phyloP scores from a whole-genome alignment of 2,329 filamentous ascomycete species.

The Trichophyton verrucosum region DNA sequence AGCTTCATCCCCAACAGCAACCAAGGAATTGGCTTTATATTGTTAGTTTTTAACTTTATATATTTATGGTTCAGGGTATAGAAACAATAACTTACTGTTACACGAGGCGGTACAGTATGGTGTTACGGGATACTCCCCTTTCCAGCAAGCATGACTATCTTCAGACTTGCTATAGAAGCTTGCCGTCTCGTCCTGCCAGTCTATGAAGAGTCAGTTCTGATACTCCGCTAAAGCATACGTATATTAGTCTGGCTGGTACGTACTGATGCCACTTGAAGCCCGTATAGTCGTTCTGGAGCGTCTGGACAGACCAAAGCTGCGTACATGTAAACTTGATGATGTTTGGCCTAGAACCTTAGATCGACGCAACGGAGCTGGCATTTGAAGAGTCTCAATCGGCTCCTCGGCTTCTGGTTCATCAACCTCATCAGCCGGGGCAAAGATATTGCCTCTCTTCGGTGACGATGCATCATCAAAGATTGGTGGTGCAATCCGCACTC shows the following conservation, averaged over 20 bases:
- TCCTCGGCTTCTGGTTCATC: neutral
- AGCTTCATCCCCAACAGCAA: conserved; percentile 59
- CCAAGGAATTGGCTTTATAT: conserved; percentile 46
- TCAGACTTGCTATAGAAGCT: conserved; percentile 47
- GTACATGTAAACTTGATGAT: conserved; percentile 29
- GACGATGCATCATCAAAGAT: conserved; percentile 19
- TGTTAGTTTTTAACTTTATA: conserved; percentile 14
- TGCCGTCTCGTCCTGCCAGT: conserved; percentile 48
- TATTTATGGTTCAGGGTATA: neutral
- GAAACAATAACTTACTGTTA: conserved; percentile 41
- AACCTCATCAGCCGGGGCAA: conserved; percentile 4
- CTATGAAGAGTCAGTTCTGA: conserved; percentile 19
- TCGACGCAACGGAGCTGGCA: conserved; percentile 24
- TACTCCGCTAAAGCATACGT: conserved; percentile 4
- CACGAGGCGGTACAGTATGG: conserved; percentile 56
- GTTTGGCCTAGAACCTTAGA: conserved; percentile 25
- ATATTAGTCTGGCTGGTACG: conserved; percentile 13
- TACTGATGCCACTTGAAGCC: conserved; percentile 28
- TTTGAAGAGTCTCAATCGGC: conserved; percentile 6
- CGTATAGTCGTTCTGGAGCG: conserved; percentile 24
- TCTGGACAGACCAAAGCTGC: conserved; percentile 23
- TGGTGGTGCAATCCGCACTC: conserved; percentile 25
- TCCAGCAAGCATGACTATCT: conserved; percentile 41
- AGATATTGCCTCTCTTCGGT: neutral
- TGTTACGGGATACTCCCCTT: conserved; percentile 34